Evolutionary conservation across 2,329 filamentous ascomycete genomes (phyloP).

Genomic region (Diaporthe humulicola): DNA sequence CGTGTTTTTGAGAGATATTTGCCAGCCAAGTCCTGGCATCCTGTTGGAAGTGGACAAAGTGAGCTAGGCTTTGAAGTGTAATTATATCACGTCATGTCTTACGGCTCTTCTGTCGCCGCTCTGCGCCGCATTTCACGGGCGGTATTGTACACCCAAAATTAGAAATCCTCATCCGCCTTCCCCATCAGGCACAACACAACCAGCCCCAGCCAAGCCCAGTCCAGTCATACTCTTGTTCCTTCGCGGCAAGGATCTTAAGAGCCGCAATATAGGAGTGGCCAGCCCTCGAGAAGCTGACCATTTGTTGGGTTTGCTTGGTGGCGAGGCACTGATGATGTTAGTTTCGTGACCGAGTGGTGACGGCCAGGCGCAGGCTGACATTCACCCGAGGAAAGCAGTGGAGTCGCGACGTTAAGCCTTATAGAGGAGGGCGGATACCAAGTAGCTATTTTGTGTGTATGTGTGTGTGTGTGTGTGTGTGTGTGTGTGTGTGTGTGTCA

Average conservation of each 20-base stretch:
- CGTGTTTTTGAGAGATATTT: neutral
- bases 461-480: neutral
- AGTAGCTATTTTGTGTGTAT: neutral
- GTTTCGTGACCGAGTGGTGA: too few relatives aligned
- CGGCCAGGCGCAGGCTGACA: neutral
- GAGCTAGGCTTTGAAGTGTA: neutral
- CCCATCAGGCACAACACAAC: neutral
- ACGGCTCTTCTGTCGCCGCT: neutral
- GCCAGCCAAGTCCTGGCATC: conserved; percentile 3
- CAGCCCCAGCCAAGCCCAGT: neutral
- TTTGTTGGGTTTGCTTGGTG: neutral
- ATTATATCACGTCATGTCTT: conserved; percentile 7
- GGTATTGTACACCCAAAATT: neutral
- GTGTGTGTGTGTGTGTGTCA: neutral
- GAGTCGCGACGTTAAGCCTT: neutral
- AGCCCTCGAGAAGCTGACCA: neutral
- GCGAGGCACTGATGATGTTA: neutral
- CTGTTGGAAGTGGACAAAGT: neutral
- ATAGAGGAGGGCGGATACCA: neutral
- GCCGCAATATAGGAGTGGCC: neutral
- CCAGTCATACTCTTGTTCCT: neutral
- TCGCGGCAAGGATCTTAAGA: conserved; percentile 4
- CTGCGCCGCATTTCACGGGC: neutral
- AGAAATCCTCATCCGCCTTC: neutral
- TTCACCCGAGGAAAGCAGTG: neutral